Percentiles rank a stretch among this genome's conserved stretches.
Conservation (phyloP, 192 early-diverging fungal species). For the Backusella psychrophila region DNA sequence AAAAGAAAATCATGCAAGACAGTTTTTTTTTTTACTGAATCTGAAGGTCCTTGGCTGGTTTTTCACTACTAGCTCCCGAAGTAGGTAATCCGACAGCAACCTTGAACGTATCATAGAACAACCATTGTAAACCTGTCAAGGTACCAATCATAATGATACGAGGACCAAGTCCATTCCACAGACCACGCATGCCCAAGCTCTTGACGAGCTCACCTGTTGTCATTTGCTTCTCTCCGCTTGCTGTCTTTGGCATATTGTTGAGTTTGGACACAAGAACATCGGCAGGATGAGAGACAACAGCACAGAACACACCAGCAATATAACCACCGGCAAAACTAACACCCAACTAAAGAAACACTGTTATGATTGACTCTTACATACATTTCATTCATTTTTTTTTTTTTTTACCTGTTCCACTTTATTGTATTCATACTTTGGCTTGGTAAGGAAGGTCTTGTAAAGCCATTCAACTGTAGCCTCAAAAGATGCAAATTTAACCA, state of each 20-base stretch:
- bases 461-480: slow-evolving; percentile 73
- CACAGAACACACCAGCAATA: slow-evolving; percentile 85
- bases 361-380: not conserved
- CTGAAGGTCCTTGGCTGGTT: not conserved
- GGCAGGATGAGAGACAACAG: slow-evolving; percentile 89
- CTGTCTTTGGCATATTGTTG: slow-evolving; percentile 27
- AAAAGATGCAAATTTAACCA: slow-evolving; percentile 84
- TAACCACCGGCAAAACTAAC: slow-evolving; percentile 85
- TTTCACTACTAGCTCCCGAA: slow-evolving; percentile 2
- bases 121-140: slow-evolving; percentile 84
- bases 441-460: slow-evolving; percentile 58
- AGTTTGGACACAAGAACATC: slow-evolving; percentile 75
- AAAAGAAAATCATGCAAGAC: too few relatives aligned
- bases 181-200: slow-evolving; percentile 61
- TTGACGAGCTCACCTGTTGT: slow-evolving; percentile 31
- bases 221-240: slow-evolving; percentile 26
- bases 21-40: too few relatives aligned
- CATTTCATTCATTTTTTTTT: too few relatives aligned
- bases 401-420: slow-evolving; percentile 63
- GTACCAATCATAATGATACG: slow-evolving; percentile 94
- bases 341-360: slow-evolving; percentile 32
- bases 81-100: slow-evolving; percentile 37
- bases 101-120: slow-evolving; percentile 84
- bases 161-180: slow-evolving; percentile 80
- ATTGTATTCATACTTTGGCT: slow-evolving; percentile 69